Evolutionary conservation across 225 moss, liverwort and hornwort genomes (phyloP), one percentile per base, ranked within the genome.

Genomic region (Marchantia paleacea): DNA sequence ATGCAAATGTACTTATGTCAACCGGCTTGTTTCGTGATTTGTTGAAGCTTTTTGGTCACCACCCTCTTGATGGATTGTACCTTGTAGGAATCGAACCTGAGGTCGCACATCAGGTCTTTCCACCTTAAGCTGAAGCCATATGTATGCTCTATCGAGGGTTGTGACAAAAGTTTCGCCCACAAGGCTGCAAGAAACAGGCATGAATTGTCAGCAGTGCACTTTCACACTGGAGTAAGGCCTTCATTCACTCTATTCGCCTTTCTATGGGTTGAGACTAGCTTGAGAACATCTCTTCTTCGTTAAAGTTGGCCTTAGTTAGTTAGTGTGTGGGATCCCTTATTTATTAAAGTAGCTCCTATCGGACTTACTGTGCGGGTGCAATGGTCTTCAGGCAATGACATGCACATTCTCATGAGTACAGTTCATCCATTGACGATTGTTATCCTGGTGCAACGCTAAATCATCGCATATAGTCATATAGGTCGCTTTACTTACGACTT

Each of bases 121-220:
- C 92, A 93, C 81, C 73, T 84, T 63, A 75, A 84, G 28, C 53
- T 88, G 52, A 95, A 95, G 80, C 91, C 89, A 49, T 93, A 80
- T 55, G 55, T 76, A 3, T 95, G 93, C 83, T 86, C 91, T 20
- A 48, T 88, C 81, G 78, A 85, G 29, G 90, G 87, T 57, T 93
- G 93, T 80, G 79, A 82, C n/a, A 89, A 47, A 87, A 68, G 60
- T 9, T 93, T 84, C 86, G 86, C 93, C 10, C 90, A 93, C 82
- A 91, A 88, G 75, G 80, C 65, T 77, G 85, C 85, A n/a, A 83
- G 88, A 62, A 83, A 95, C 10, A 90, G 91, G 60, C 93, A 95
- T 80, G 93, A 92, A 75, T 39, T 81, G 15, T 77, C 86, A 3
- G 79, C 75, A 51, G 6, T 18, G 0, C 95, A 92, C 76, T 66